Base-by-base conservation (phyloP, 805 yeast species). In the Candida corydali region DNA sequence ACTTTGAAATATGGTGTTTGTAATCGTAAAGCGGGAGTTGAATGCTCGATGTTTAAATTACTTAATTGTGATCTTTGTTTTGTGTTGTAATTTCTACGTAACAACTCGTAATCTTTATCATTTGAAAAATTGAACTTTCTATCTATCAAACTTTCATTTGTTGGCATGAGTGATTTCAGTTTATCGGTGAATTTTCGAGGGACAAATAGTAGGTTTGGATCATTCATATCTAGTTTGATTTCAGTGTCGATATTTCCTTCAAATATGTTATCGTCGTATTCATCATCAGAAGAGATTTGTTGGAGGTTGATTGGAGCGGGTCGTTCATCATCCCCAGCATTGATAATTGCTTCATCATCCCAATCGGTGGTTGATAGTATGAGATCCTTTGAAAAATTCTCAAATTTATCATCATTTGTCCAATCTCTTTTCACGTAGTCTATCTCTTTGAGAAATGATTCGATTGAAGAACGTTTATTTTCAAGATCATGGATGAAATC, bases 1-100 rank as follows among this genome's bases (percentile, higher is more conserved):
- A 89, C 96, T 51, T 83, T 86, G 62, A 87, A 93, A 60, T 78
- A 88, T 2, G 98, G 98, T 0, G 88, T 76, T 61, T 93, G 98
- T 33, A 93, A 67, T 34, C 93, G 71, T 18, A 78, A 52, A 0
- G 98, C 97, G 1, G 96, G 95, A 49, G 80, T 71, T 0, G 97
- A 77, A 57, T 93, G 98, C 51, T 93, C 98, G 44, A 93, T 88
- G 34, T 77, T 81, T 44, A 93, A 69, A 47, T 91, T 86, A 30
- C 97, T 95, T 50, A 93, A 80, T 5, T 95, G 94, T 2, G 96
- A 79, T 57, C 98, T 80, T 25, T 91, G 86, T 65, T 86, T 91
- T 26, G 94, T 79, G 55, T 88, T 95, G 56, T 89, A 88, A 51
- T 87, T 89, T 39, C 80, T 84, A 52, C 83, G 84, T 46, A 93